Conservation (phyloP, 2,329 filamentous ascomycete genomes). For the Cadophora sp. region DNA sequence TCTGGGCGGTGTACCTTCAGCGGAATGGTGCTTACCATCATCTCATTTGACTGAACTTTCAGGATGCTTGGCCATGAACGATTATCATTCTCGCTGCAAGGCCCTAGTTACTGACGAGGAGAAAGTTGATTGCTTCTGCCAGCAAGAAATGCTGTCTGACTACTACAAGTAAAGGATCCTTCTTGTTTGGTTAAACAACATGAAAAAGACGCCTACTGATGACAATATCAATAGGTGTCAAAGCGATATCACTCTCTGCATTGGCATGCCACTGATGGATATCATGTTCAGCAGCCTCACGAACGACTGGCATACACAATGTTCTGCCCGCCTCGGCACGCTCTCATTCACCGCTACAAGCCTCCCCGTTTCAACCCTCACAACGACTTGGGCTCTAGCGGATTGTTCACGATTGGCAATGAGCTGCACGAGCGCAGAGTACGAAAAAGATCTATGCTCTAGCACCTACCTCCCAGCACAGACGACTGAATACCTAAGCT, state of each 20-base stretch:
- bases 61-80: conserved; percentile 16
- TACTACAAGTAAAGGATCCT: conserved; percentile 11
- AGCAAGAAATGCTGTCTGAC: conserved; percentile 20
- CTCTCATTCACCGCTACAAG: conserved; percentile 3
- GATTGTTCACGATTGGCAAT: conserved; percentile 11
- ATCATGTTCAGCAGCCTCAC: conserved; percentile 4
- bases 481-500: conserved; percentile 3
- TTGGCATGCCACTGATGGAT: neutral
- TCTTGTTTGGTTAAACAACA: neutral
- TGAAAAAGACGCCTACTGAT: too few relatives aligned
- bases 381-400: conserved; percentile 8
- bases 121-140: conserved; percentile 21
- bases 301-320: conserved; percentile 11
- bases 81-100: neutral
- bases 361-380: conserved; percentile 12
- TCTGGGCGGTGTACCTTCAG: conserved; percentile 3
- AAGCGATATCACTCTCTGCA: conserved; percentile 2
- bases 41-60: conserved; percentile 17
- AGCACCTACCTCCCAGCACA: neutral
- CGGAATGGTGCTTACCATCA: conserved; percentile 15
- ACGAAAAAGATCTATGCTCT: conserved; percentile 10
- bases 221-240: neutral
- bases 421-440: conserved; percentile 20
- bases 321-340: neutral
- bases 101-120: neutral